Base-by-base conservation (phyloP, 1,139 yeast genomes). In the Lodderomyces jiufengensis region DNA sequence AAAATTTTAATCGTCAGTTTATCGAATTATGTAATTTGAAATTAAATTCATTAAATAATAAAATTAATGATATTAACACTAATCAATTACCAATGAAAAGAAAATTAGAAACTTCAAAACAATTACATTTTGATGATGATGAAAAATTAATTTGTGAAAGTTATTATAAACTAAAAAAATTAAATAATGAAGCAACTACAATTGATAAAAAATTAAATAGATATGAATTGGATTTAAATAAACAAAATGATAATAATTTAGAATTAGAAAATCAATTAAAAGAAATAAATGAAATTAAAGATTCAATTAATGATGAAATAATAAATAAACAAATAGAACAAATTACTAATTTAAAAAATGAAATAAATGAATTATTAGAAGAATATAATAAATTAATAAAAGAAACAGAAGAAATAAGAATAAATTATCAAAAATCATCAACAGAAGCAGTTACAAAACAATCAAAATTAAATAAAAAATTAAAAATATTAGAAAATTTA, bases 381-480 rank as follows among this genome's bases (percentile, higher is more conserved):
- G 70, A 60, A 38, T 57, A 59, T 36, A 48, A 50, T 1, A 51
- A 52, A 24, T 48, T 64, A 18, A 48, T 49, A 5, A 46, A 45
- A 3, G 67, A 61, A 33, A 66, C 68, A 40, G 81, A 76, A 23
- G 35, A 45, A 0, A 49, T 70, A 7, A 59, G 87, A 40, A 45
- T 45, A 2, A 51, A 66, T 31, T 82, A 82, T 49, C 88, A 80
- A 53, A 47, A 51, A 5, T 59, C 60, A 22, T 79, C 86, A 0
- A 59, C 78, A 0, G 59, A 57, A 13, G 87, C 87, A 0, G 83
- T 80, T 1, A 76, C 71, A 31, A 49, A 63, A 24, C 68, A 83
- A 1, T 50, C 54, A 0, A 46, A 46, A 13, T 47, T 72, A 6
- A 18, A 18, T 18, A 56, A 54, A n/a, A 37, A 47, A 1, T 40